Conservation (phyloP, 1,284 basidiomycete genomes). For the Tilletia setariae region DNA sequence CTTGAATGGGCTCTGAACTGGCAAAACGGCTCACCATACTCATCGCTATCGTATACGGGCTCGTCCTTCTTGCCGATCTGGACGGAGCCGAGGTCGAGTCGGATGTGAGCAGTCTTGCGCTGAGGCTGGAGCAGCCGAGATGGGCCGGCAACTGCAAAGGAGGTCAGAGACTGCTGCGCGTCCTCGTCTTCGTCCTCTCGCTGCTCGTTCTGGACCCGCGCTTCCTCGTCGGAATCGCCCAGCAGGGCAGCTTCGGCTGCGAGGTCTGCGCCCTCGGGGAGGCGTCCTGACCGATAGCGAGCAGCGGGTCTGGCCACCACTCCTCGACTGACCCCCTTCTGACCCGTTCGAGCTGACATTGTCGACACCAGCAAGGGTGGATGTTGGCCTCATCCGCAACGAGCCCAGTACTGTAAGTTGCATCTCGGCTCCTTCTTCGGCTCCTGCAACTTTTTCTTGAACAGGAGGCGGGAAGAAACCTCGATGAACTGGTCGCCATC, state of each 20-base stretch:
- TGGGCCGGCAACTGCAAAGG: background rate
- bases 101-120: too few relatives aligned
- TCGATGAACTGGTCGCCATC: background rate
- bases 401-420: background rate
- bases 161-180: background rate
- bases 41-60: conserved; percentile 45
- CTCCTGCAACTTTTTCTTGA: background rate
- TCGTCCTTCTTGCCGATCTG: conserved; percentile 52
- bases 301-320: conserved; percentile 39
- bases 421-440: background rate
- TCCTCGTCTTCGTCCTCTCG: conserved; percentile 6
- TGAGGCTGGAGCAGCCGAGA: background rate
- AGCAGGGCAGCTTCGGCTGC: conserved; percentile 10
- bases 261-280: conserved; percentile 24
- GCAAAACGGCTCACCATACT: conserved; percentile 8
- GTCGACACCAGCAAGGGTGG: background rate
- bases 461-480: background rate
- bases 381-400: background rate
- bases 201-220: conserved; percentile 9
- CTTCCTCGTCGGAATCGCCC: conserved; percentile 23
- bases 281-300: conserved; percentile 51
- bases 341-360: background rate
- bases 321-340: conserved; percentile 11
- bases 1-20: too few relatives aligned
- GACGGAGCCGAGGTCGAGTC: conserved; percentile 65